Percentiles rank a stretch among this genome's conserved stretches.
phyloP scores from a whole-genome alignment of 108 stramenopile species.

The Fragilaria crotonensis region DNA sequence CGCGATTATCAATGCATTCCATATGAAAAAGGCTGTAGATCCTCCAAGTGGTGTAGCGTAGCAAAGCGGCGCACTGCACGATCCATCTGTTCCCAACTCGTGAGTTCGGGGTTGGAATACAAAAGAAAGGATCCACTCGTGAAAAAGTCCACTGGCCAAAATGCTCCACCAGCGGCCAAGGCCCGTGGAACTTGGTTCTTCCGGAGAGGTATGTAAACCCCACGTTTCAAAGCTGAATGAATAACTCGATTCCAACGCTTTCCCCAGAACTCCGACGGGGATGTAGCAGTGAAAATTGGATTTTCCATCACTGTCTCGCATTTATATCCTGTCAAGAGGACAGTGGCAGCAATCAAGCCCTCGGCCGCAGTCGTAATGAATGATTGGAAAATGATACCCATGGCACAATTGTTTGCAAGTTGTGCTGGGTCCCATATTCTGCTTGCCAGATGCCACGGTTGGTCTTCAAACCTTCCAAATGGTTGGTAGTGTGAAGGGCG shows the following conservation, averaged over 20 bases:
- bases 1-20: constrained; percentile 50
- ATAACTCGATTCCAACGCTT: constrained; percentile 61
- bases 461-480: neutral
- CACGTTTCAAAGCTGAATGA: constrained; percentile 55
- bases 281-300: constrained; percentile 7
- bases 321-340: constrained; percentile 18
- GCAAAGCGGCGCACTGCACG: constrained; percentile 8
- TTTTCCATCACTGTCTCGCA: constrained; percentile 28
- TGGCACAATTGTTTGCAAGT: neutral
- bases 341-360: constrained; percentile 29
- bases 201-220: constrained; percentile 59
- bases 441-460: neutral
- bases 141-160: constrained; percentile 65
- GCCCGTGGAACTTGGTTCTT: constrained; percentile 11
- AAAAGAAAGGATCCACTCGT: constrained; percentile 29
- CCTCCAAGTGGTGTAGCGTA: constrained; percentile 25
- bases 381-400: constrained; percentile 43
- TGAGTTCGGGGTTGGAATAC: neutral
- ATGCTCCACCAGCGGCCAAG: constrained; percentile 39
- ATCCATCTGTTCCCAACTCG: neutral
- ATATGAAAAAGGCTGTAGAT: constrained; percentile 50
- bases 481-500: neutral
- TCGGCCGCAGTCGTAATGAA: constrained; percentile 51
- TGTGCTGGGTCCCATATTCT: neutral
- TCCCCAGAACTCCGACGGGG: constrained; percentile 70